phyloP scores from a whole-genome alignment of 495 filamentous ascomycete genomes.

The Gamarada debralockiae region DNA sequence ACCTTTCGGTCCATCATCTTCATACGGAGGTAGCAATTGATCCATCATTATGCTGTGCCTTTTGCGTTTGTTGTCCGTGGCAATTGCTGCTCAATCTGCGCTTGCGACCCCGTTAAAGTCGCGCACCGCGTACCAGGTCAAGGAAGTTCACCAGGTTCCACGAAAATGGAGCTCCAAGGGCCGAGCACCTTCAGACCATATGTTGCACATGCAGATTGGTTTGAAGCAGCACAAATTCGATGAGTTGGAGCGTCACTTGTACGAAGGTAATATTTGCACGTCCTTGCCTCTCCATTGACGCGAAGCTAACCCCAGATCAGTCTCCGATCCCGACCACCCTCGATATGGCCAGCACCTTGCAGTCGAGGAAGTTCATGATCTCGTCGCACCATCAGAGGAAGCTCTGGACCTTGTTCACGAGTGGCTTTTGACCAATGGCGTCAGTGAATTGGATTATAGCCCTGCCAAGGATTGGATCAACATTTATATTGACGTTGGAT shows the following conservation, averaged over 20 bases:
- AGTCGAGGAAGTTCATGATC: conserved; percentile 31
- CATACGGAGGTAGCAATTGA: background rate
- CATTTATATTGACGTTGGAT: conserved; percentile 49
- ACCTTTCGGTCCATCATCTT: background rate
- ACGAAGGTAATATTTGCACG: conserved; percentile 35
- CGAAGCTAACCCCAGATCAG: conserved; percentile 3
- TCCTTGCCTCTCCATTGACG: too few species aligned
- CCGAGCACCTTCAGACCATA: conserved; percentile 33
- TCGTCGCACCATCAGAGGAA: conserved; percentile 33
- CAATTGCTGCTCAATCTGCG: conserved; percentile 21
- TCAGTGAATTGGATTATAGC: conserved; percentile 39
- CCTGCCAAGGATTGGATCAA: conserved; percentile 45
- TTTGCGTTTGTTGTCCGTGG: conserved; percentile 25
- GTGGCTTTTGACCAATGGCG: conserved; percentile 49
- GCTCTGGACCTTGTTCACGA: conserved; percentile 36
- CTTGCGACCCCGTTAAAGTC: conserved; percentile 29
- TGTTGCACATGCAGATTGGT: conserved; percentile 48
- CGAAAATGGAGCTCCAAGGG: conserved; percentile 41
- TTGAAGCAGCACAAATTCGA: conserved; percentile 47
- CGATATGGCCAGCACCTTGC: conserved; percentile 43
- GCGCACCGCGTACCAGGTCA: conserved; percentile 44
- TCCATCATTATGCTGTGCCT: conserved; percentile 28
- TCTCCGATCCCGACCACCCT: conserved; percentile 36
- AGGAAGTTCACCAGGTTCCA: conserved; percentile 48
- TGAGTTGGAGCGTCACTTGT: conserved; percentile 42